These are phyloP conservation scores for Spergularia marina DNA, from an alignment of 148 eudicot species.

Conservation along the genomic window DNA sequence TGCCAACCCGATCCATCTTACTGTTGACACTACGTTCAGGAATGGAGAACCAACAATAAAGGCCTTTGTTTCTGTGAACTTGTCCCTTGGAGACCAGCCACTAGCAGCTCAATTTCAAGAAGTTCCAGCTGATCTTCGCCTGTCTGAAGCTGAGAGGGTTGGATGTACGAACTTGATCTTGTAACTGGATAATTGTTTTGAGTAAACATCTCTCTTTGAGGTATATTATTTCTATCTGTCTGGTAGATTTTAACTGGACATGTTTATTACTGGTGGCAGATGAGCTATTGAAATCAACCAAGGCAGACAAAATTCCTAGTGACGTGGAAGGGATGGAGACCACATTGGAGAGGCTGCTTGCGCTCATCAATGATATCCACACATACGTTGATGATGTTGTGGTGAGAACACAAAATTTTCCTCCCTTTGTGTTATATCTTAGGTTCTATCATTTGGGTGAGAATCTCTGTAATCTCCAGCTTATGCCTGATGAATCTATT, in stretches of 20 bases:
- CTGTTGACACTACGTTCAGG: constrained; percentile 74
- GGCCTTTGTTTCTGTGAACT: constrained; percentile 65
- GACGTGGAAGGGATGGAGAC: constrained; percentile 97
- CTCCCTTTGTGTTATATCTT: not conserved
- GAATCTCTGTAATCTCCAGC: not conserved
- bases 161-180: constrained; percentile 66
- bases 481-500: not conserved
- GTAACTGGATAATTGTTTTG: not conserved
- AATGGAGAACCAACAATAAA: constrained; percentile 76
- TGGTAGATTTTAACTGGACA: constrained; percentile 9
- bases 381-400: constrained; percentile 96
- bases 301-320: constrained; percentile 84
- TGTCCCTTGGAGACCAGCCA: constrained; percentile 85
- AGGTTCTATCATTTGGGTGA: not conserved
- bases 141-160: constrained; percentile 93
- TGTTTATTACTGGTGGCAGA: constrained; percentile 38
- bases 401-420: constrained; percentile 46
- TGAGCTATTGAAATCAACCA: constrained; percentile 80
- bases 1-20: constrained; percentile 73
- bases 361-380: constrained; percentile 76
- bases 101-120: constrained; percentile 97
- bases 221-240: not conserved
- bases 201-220: not conserved
- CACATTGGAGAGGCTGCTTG: constrained; percentile 62
- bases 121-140: constrained; percentile 71